phyloP scores from a whole-genome alignment of 352 stramenopile genomes.

The Pythium brachiatum region DNA sequence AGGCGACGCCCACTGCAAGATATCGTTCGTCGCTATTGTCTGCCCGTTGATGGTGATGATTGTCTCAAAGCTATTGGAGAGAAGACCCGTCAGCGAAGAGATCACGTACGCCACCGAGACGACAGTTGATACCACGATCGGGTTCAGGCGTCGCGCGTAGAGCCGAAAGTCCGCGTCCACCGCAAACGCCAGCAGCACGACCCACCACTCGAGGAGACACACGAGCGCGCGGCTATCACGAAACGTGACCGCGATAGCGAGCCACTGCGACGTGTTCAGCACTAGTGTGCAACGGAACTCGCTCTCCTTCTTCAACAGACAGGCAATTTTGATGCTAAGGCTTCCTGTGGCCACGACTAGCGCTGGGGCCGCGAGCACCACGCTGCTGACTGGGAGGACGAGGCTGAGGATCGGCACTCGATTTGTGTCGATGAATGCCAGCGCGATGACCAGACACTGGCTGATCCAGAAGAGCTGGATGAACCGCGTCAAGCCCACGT shows the following conservation, averaged over 20 bases:
- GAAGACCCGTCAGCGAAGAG: slow-evolving; percentile 15
- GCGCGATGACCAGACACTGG: slow-evolving; percentile 3
- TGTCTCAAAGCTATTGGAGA: slow-evolving; percentile 7
- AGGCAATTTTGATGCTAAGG: slow-evolving; percentile 23
- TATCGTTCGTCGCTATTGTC: slow-evolving; percentile 21
- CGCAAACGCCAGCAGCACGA: slow-evolving; percentile 24
- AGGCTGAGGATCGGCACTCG: neutral
- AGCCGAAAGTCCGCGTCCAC: slow-evolving; percentile 23
- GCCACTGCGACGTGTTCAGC: slow-evolving; percentile 31
- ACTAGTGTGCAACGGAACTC: slow-evolving; percentile 30
- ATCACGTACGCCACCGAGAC: neutral
- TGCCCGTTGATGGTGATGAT: slow-evolving; percentile 19
- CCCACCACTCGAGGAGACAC: slow-evolving; percentile 28
- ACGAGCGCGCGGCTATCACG: slow-evolving; percentile 17
- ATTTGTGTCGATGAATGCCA: slow-evolving; percentile 18
- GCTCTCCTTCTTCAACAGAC: slow-evolving; percentile 14
- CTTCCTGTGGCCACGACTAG: slow-evolving; percentile 17
- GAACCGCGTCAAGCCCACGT: neutral
- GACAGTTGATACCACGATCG: neutral
- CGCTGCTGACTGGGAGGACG: neutral
- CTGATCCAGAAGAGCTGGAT: slow-evolving; percentile 15
- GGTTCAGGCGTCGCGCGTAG: slow-evolving; percentile 12
- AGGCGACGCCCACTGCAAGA: slow-evolving; percentile 27
- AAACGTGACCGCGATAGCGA: slow-evolving; percentile 15
- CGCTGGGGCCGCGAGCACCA: slow-evolving; percentile 21